phyloP scores from a whole-genome alignment of 768 basidiomycete genomes.

The Trametes cingulata region DNA sequence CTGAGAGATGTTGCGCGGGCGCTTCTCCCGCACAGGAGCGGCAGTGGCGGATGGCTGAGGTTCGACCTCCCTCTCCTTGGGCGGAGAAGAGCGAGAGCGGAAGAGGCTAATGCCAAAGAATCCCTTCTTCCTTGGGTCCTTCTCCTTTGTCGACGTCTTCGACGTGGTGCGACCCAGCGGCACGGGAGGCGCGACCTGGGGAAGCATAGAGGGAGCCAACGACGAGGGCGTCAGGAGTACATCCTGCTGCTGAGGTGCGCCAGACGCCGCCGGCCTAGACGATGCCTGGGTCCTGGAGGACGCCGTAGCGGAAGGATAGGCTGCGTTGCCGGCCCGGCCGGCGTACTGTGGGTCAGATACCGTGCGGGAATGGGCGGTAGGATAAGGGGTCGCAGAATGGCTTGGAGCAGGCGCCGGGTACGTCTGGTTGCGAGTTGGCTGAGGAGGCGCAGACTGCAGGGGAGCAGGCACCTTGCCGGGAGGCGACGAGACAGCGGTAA shows the following conservation, averaged over 20 bases:
- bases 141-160: conserved; percentile 29
- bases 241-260: conserved; percentile 44
- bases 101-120: conserved; percentile 39
- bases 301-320: conserved; percentile 8
- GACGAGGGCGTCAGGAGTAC: conserved; percentile 67
- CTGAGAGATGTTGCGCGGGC: conserved; percentile 17
- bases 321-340: conserved; percentile 12
- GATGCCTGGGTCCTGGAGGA: conserved; percentile 29
- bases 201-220: conserved; percentile 42
- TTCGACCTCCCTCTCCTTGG: conserved; percentile 25
- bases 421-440: conserved; percentile 24
- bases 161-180: conserved; percentile 25
- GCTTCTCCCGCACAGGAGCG: conserved; percentile 7
- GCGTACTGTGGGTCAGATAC: conserved; percentile 30
- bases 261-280: conserved; percentile 19
- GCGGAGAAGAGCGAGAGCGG: conserved; percentile 33
- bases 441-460: conserved; percentile 15
- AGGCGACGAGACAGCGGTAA: conserved; percentile 20
- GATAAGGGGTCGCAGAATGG: conserved; percentile 2
- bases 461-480: conserved; percentile 12
- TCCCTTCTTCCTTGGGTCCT: conserved; percentile 27
- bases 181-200: conserved; percentile 12
- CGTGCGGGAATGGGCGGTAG: conserved; percentile 22
- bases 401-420: conserved; percentile 13
- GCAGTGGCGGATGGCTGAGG: conserved; percentile 1